Percentiles rank a stretch among this genome's conserved stretches.
Evolutionary conservation across 192 early-diverging fungal genomes (phyloP).

Genomic region (Chytriomyces confervae): DNA sequence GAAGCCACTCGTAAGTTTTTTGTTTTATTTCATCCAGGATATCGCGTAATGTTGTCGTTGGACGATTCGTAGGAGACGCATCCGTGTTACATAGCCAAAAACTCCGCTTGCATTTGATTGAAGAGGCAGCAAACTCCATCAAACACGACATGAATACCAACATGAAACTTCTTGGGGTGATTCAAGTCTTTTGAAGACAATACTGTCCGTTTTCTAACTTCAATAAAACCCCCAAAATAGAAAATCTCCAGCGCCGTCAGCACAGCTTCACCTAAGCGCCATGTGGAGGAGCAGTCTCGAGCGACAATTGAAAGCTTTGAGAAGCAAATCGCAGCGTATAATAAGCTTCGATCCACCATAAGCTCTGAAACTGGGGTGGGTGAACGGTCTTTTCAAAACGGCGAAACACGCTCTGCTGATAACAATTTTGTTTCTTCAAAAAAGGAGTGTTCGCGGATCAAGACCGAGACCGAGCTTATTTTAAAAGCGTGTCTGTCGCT

Average conservation of each 20-base stretch:
- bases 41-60: too few species aligned
- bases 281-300: slow-evolving; percentile 12
- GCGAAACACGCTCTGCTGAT: too few species aligned
- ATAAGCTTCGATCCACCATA: slow-evolving; percentile 1
- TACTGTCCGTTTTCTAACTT: too few species aligned
- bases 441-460: neutral
- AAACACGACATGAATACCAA: neutral
- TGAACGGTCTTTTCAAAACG: neutral
- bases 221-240: neutral
- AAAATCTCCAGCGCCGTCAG: neutral
- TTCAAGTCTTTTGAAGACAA: too few species aligned
- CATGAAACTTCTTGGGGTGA: too few species aligned
- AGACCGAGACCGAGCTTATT: slow-evolving; percentile 7
- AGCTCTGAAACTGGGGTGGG: slow-evolving; percentile 3
- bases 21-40: too few species aligned
- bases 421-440: neutral
- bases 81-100: slow-evolving; percentile 3
- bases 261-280: neutral
- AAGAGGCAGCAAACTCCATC: slow-evolving; percentile 3
- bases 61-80: neutral
- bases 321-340: slow-evolving; percentile 1
- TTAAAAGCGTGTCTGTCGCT: neutral
- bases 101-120: slow-evolving; percentile 7
- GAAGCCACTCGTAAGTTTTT: slow-evolving; percentile 4
- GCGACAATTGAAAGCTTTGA: slow-evolving; percentile 9